These are phyloP conservation scores for Diplodia corticola DNA, from an alignment of 2,329 filamentous ascomycete species.

Conservation along the genomic window DNA sequence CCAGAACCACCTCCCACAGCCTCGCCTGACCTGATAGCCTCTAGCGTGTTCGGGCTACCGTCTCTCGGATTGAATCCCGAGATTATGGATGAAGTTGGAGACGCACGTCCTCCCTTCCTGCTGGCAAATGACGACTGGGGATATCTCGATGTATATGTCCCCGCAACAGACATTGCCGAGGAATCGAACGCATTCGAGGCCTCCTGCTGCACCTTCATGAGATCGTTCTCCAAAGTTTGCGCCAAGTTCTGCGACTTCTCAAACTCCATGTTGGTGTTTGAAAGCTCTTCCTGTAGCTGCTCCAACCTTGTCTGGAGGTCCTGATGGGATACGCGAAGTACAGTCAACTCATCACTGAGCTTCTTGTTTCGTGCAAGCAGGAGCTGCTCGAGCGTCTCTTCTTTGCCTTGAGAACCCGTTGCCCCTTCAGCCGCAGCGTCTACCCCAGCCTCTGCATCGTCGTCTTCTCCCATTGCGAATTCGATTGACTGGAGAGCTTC, in stretches of 20 bases:
- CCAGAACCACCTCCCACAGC: conserved; percentile 75
- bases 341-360: conserved; percentile 86
- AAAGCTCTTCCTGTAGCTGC: conserved; percentile 79
- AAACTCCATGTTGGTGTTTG: conserved; percentile 78
- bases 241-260: conserved; percentile 83
- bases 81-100: conserved; percentile 96
- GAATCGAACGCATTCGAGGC: conserved; percentile 77
- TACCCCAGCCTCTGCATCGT: conserved; percentile 50
- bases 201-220: conserved; percentile 83
- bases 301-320: conserved; percentile 81
- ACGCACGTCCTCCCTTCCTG: conserved; percentile 68
- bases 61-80: conserved; percentile 73
- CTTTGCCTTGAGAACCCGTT: conserved; percentile 61
- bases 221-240: conserved; percentile 86
- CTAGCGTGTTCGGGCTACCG: conserved; percentile 40
- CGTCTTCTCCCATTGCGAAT: conserved; percentile 82
- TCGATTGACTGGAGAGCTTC: conserved; percentile 70
- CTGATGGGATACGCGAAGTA: conserved; percentile 89
- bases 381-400: conserved; percentile 86
- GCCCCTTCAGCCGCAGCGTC: conserved; percentile 36
- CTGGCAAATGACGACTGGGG: conserved; percentile 61
- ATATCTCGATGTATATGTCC: conserved; percentile 82
- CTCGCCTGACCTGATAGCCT: conserved; percentile 63
- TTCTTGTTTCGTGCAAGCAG: conserved; percentile 95
- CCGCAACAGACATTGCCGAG: conserved; percentile 87